Evolutionary conservation across 441 rosid species (phyloP).

Genomic region (Corymbia citriodora): DNA sequence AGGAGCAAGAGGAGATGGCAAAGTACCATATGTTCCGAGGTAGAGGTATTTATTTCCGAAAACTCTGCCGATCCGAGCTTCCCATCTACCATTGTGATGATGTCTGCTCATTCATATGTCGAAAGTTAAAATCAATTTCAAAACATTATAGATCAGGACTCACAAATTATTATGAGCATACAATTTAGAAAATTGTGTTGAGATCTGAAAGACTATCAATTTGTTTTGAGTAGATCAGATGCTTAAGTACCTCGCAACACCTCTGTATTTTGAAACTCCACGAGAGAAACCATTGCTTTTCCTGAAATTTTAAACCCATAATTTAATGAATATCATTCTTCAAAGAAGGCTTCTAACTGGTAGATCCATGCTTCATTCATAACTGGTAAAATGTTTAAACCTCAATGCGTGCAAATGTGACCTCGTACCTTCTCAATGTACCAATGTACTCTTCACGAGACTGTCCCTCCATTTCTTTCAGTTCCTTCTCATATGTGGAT

Average conservation of each 20-base stretch:
- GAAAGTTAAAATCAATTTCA: not conserved
- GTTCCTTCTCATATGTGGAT: constrained; percentile 40
- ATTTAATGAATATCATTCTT: not conserved
- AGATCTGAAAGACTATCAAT: not conserved
- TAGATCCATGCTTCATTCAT: not conserved
- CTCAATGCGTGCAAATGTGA: not conserved
- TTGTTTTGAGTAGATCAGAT: not conserved
- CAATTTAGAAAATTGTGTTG: not conserved
- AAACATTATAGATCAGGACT: not conserved
- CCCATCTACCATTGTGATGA: constrained; percentile 5
- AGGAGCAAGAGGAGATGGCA: not conserved
- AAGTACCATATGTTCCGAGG: constrained; percentile 1
- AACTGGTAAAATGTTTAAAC: not conserved
- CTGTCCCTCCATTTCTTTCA: constrained; percentile 67
- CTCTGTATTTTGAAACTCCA: constrained; percentile 13
- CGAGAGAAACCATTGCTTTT: constrained; percentile 14
- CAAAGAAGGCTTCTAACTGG: not conserved
- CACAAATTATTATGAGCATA: not conserved
- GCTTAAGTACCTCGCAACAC: constrained; percentile 4
- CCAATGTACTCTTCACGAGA: constrained; percentile 80
- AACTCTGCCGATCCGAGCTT: not conserved
- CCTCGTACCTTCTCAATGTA: constrained; percentile 56
- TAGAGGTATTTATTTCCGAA: not conserved
- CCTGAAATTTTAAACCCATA: not conserved
- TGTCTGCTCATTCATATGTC: not conserved